Percentiles rank a stretch among this genome's conserved stretches.
These are phyloP conservation scores for Mortierella sp. DNA, from an alignment of 371 early-diverging fungal genomes.

Conservation along the genomic window DNA sequence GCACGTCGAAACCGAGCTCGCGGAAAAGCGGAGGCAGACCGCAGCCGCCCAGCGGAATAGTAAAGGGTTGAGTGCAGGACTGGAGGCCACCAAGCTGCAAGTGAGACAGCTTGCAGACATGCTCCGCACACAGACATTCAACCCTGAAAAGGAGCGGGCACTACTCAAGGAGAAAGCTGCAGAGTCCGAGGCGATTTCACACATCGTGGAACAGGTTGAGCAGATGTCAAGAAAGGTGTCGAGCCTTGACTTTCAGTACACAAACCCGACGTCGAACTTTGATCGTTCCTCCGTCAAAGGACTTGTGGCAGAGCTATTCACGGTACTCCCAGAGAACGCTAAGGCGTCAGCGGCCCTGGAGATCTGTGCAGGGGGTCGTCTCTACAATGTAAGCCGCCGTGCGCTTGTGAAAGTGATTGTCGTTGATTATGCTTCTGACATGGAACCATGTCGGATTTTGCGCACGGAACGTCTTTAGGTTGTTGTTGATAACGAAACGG, in stretches of 20 bases:
- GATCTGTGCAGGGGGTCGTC: conserved; percentile 91
- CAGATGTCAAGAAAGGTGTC: conserved; percentile 60
- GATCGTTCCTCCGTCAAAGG: conserved; percentile 93
- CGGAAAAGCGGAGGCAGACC: conserved; percentile 25
- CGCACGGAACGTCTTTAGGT: conserved; percentile 60
- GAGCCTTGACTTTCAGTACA: conserved; percentile 76
- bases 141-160: conserved; percentile 28
- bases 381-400: conserved; percentile 81
- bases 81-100: conserved; percentile 26
- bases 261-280: conserved; percentile 84
- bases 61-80: conserved; percentile 23
- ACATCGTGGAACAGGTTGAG: conserved; percentile 58
- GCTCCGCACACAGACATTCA: conserved; percentile 33
- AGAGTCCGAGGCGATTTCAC: conserved; percentile 20
- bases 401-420: not conserved
- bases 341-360: conserved; percentile 87
- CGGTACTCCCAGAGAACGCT: conserved; percentile 69
- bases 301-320: conserved; percentile 89
- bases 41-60: conserved; percentile 32
- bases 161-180: conserved; percentile 30
- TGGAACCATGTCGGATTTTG: not conserved
- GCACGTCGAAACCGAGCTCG: conserved; percentile 38
- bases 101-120: conserved; percentile 34
- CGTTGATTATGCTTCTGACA: not conserved
- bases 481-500: conserved; percentile 93